Base-by-base conservation (phyloP, 1,284 basidiomycete species). In the Pascua sp. region DNA sequence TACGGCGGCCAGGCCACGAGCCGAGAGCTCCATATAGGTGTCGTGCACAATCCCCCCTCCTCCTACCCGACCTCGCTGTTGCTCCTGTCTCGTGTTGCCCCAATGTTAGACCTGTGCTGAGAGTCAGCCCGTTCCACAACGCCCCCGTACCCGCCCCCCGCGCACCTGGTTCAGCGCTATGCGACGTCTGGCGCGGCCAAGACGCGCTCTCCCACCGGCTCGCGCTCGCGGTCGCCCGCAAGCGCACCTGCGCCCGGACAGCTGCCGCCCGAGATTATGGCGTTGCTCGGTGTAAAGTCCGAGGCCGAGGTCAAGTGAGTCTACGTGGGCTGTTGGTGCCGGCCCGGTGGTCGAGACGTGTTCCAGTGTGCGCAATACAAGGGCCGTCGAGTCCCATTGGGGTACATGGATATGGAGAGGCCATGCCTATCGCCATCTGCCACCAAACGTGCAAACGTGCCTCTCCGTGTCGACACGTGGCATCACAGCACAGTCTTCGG, bases 231-330 rank as follows among this genome's bases (percentile, higher is more conserved):
- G 11, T 16, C 42, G 24, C 47, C 42, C 37, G 53, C 16, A 11
- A 39, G 8, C 41, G 42, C 57, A n/a, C 45, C 45, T 0, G 47
- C 55, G 37, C 41, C 53, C 0, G 61, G 59, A 11, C 58, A 57
- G 47, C 56, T 76, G 18, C 73, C 73, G 40, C 68, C 71, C 5
- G 70, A 72, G 55, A 70, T 76, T 42, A 66, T 66, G 55, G 70
- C 71, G 53, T 56, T 76, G 49, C 63, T 76, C 11, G 73, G 73
- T 10, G 66, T 73, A 12, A 56, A 53, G 42, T 67, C 17, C 63
- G 65, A 49, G 13, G 51, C 53, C 1, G 50, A 49, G 9, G 39
- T 47, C n/a, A 57, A 53, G 57, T 61, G 49, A 60, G 60, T 49
- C 5, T 1, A 18, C 4, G 24, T 36, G 9, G n/a, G 42, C 9